Base-by-base conservation (phyloP, 2,329 filamentous ascomycete genomes). In the Chaetomiaceae sp. region DNA sequence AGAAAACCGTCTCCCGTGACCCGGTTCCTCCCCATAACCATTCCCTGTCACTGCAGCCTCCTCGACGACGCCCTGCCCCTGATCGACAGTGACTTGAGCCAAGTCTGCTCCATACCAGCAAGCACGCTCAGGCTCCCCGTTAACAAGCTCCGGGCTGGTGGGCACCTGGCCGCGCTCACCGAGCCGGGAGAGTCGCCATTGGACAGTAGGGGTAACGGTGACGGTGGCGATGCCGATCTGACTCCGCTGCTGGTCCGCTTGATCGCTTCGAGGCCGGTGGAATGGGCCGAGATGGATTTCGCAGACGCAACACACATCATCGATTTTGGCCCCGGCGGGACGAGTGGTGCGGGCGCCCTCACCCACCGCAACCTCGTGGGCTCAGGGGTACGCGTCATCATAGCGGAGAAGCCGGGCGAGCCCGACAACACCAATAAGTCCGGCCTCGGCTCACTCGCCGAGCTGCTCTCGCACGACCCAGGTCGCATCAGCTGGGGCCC, bases 21-120 rank as follows among this genome's bases (percentile, higher is more conserved):
- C n/a, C 13, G 44, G 44, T 47, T 47, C 21, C 44, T 47, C 13
- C 44, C 44, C 32, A 47, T 47, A 30, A 47, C 44, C 32, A 47
- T 47, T 25, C 44, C 44, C 9, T 47, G 44, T 33, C 44, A 47
- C n/a, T 29, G 33, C 44, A 38, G 33, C 21, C 21, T 47, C 13
- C 33, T 47, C 21, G 44, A 47, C 44, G 16, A 27, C 10, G 44
- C 44, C 18, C 29, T 47, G 16, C 33, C 33, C n/a, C 34, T 47
- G 32, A 37, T 47, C 25, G 44, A 47, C 33, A 38, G 44, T n/a
- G 44, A 47, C 44, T 21, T 47, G 32, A 18, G 33, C 6, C 16
- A 13, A 6, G 14, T 8, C 23, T 47, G 33, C 23, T 25, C 44
- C 18, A 47, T 47, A 33, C 44, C 11, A 6, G 44, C 44, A 9